A percentile compares a stretch with the other conserved stretches of the same genome.
Evolutionary conservation across 1,139 yeast genomes (phyloP).

Genomic region (Trichomonascaceae sp.): DNA sequence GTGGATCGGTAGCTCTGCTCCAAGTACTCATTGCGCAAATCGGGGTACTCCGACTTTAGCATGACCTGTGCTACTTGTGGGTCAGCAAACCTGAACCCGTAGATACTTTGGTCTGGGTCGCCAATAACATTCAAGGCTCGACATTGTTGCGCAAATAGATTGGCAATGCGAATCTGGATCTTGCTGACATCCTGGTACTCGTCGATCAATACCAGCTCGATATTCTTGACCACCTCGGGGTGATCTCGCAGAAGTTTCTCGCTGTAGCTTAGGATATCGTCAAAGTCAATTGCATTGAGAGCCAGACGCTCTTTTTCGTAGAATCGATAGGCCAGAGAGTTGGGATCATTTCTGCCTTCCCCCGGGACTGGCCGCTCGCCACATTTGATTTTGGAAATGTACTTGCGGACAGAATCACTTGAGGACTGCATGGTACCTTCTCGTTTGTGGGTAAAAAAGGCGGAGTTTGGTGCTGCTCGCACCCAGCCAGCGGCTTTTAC

Average conservation of each 20-base stretch:
- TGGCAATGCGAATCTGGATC: constrained; percentile 59
- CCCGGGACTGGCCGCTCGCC: neutral
- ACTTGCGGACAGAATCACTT: neutral
- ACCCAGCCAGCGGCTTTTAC: constrained; percentile 3
- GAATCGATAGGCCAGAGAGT: constrained; percentile 4
- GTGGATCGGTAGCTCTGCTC: constrained; percentile 76
- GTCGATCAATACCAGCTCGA: constrained; percentile 72
- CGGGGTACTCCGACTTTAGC: constrained; percentile 39
- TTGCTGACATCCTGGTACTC: constrained; percentile 89
- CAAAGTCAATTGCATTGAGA: constrained; percentile 55
- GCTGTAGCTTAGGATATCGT: constrained; percentile 59
- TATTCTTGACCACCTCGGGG: constrained; percentile 35
- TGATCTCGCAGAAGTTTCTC: constrained; percentile 33
- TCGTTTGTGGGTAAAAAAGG: too few relatives aligned
- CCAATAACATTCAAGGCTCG: constrained; percentile 75
- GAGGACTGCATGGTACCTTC: neutral
- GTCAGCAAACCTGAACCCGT: constrained; percentile 75
- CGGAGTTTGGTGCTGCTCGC: too few relatives aligned
- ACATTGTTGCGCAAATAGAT: constrained; percentile 37
- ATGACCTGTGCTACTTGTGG: constrained; percentile 43
- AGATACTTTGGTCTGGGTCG: constrained; percentile 92
- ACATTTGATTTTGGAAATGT: constrained; percentile 3
- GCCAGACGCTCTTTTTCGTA: constrained; percentile 39
- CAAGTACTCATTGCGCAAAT: constrained; percentile 32
- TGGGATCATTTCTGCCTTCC: neutral